Percentiles rank a stretch among this genome's conserved stretches.
These are phyloP conservation scores for Monosporozyma unispora DNA, from an alignment of 805 yeast genomes.

Conservation along the genomic window DNA sequence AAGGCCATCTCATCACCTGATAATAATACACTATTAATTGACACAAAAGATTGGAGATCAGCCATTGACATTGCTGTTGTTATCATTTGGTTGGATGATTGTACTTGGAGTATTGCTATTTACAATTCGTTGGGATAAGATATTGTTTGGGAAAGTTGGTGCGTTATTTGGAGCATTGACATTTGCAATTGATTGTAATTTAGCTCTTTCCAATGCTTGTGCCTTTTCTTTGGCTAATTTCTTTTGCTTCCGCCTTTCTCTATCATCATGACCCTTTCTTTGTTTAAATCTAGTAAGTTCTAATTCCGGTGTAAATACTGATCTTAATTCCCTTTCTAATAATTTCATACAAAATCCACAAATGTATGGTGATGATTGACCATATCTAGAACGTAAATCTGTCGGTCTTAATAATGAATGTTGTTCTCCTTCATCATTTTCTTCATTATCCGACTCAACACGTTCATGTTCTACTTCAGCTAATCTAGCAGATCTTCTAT, in stretches of 20 bases:
- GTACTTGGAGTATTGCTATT: too few species aligned
- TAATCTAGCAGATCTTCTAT: constrained; percentile 2
- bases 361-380: constrained; percentile 18
- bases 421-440: background rate
- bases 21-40: background rate
- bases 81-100: too few species aligned
- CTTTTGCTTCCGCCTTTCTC: constrained; percentile 20
- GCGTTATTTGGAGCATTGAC: too few species aligned
- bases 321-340: constrained; percentile 18
- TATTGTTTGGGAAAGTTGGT: too few species aligned
- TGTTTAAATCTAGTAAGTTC: constrained; percentile 16
- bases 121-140: too few species aligned
- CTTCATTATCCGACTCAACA: background rate
- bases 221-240: constrained; percentile 15
- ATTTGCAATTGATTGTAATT: too few species aligned
- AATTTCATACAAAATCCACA: constrained; percentile 21
- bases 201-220: background rate
- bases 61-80: too few species aligned
- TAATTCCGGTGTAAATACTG: constrained; percentile 19
- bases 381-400: constrained; percentile 16
- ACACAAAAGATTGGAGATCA: too few species aligned
- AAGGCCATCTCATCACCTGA: background rate
- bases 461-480: background rate
- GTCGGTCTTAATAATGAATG: constrained; percentile 14
- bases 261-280: constrained; percentile 21